Percentiles rank a stretch among this genome's conserved stretches.
Conservation (phyloP, 1,139 yeast genomes). For the Magnusiomyces paraingens region DNA sequence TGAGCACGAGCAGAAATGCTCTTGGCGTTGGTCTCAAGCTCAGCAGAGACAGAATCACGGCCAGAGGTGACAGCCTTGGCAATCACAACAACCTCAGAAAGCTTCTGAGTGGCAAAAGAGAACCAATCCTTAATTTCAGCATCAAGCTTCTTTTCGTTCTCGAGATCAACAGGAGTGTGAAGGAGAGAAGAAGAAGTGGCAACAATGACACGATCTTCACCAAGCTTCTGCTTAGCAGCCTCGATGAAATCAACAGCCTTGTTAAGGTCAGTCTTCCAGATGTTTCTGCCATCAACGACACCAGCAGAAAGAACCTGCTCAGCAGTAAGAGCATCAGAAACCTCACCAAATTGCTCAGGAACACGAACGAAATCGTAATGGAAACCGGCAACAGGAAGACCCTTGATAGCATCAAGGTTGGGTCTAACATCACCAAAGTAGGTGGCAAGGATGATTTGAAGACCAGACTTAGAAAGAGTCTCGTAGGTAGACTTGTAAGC, state of each 20-base stretch:
- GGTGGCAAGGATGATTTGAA: constrained; percentile 78
- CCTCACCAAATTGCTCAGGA: constrained; percentile 91
- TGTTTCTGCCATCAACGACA: constrained; percentile 97
- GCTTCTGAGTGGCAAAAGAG: constrained; percentile 96
- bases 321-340: constrained; percentile 52
- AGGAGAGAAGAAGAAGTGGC: constrained; percentile 94
- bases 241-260: constrained; percentile 76
- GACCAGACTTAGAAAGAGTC: constrained; percentile 51
- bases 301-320: constrained; percentile 89
- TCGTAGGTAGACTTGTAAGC: constrained; percentile 86
- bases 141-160: constrained; percentile 82
- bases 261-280: constrained; percentile 94
- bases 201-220: constrained; percentile 81
- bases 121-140: constrained; percentile 94
- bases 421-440: constrained; percentile 99
- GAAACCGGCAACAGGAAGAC: constrained; percentile 87
- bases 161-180: constrained; percentile 97
- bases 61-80: constrained; percentile 71
- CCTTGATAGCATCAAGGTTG: constrained; percentile 82
- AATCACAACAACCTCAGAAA: constrained; percentile 80
- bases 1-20: constrained; percentile 79
- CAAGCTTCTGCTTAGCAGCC: constrained; percentile 77
- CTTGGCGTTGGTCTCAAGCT: constrained; percentile 76
- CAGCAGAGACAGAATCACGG: constrained; percentile 58
- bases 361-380: constrained; percentile 96